Conservation (phyloP, 148 eudicot species). For the Cornus suecica region DNA sequence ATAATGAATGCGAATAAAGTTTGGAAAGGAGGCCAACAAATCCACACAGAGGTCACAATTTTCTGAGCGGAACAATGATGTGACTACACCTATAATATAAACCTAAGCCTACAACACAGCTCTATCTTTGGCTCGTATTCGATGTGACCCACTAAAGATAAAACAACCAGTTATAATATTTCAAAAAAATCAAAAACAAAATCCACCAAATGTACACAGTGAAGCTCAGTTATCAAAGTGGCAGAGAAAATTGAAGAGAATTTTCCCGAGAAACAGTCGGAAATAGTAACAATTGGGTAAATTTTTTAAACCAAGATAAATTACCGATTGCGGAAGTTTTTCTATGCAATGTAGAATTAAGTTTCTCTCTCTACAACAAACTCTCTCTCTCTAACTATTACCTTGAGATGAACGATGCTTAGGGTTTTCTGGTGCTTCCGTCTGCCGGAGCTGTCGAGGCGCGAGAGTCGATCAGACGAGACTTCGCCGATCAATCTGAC, state of each 20-base stretch:
- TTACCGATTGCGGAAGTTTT: constrained; percentile 22
- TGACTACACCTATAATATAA: constrained; percentile 30
- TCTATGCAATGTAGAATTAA: neutral
- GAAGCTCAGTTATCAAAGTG: constrained; percentile 32
- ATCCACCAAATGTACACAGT: neutral
- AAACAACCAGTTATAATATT: constrained; percentile 32
- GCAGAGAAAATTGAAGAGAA: neutral
- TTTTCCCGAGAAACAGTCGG: neutral
- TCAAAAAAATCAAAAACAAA: neutral
- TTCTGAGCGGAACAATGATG: constrained; percentile 14
- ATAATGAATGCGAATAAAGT: neutral
- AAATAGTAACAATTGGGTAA: constrained; percentile 6
- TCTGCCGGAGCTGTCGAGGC: constrained; percentile 35
- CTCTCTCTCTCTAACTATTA: constrained; percentile 17
- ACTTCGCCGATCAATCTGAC: constrained; percentile 55
- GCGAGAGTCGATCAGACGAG: constrained; percentile 27
- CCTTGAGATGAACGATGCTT: constrained; percentile 76
- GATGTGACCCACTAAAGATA: constrained; percentile 70
- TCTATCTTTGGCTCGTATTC: constrained; percentile 29
- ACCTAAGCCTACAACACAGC: constrained; percentile 31
- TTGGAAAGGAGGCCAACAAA: neutral
- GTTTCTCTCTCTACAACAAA: constrained; percentile 9
- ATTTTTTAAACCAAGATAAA: neutral
- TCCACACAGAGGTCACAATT: constrained; percentile 8
- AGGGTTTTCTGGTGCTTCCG: constrained; percentile 26